These are phyloP conservation scores for Plasmodium vinckei DNA, from an alignment of 169 alveolate species.

Conservation along the genomic window DNA sequence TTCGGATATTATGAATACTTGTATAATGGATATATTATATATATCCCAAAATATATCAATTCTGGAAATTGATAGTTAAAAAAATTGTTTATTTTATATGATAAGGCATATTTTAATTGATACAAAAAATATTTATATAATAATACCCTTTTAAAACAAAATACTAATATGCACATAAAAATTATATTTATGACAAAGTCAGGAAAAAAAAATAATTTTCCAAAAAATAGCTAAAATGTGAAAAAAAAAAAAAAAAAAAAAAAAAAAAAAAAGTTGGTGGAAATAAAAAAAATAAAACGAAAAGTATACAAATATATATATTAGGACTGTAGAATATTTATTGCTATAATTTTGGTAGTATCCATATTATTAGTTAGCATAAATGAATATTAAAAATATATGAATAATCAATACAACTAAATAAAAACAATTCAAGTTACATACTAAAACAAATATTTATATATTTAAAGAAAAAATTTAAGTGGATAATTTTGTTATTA, in stretches of 20 bases:
- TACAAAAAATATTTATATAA: neutral
- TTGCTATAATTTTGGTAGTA: neutral
- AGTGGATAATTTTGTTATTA: too few species aligned
- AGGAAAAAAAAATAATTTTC: neutral
- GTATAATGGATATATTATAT: neutral
- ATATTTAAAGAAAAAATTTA: neutral
- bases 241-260: neutral
- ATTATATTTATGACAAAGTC: neutral
- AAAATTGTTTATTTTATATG: neutral
- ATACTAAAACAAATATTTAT: neutral
- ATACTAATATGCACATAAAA: too few species aligned
- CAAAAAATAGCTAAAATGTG: neutral
- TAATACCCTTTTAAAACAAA: too few species aligned
- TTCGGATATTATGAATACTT: neutral
- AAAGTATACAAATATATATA: neutral
- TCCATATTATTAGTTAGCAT: neutral
- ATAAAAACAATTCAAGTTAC: neutral
- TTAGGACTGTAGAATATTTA: neutral
- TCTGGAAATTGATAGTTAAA: neutral
- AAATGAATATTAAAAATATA: too few species aligned
- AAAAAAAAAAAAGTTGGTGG: neutral
- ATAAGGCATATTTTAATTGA: neutral
- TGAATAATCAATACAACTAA: too few species aligned
- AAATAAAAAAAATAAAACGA: slow-evolving; percentile 10
- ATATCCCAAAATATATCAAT: neutral